These are phyloP conservation scores for Paramarasmius palmivorus DNA, from an alignment of 1,284 basidiomycete genomes.

Conservation along the genomic window DNA sequence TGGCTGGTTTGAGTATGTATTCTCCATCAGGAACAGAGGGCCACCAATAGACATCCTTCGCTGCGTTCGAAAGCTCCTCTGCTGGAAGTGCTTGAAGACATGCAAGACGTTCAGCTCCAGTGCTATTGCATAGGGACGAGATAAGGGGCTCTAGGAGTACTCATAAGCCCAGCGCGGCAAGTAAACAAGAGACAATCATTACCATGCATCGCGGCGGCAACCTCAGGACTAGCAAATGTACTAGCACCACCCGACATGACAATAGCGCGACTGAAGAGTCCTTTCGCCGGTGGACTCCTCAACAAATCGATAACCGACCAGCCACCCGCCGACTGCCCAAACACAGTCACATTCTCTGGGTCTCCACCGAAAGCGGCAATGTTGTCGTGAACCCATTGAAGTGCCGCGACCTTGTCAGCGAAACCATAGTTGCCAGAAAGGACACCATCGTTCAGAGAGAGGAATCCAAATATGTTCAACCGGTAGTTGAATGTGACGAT, in stretches of 20 bases:
- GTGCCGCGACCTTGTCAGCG: constrained; percentile 38
- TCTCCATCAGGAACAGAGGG: too few species aligned
- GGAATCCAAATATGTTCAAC: constrained; percentile 41
- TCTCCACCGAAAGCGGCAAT: constrained; percentile 25
- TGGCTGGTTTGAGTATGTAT: too few species aligned
- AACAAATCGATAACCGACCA: constrained; percentile 13
- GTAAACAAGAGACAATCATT: not conserved
- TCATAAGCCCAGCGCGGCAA: not conserved
- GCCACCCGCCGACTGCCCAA: constrained; percentile 17
- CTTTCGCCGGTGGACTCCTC: constrained; percentile 13
- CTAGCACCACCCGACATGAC: constrained; percentile 10
- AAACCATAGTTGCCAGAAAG: constrained; percentile 44
- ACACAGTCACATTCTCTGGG: constrained; percentile 14
- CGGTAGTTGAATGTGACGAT: constrained; percentile 50
- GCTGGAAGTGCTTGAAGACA: constrained; percentile 22
- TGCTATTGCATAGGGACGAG: constrained; percentile 14
- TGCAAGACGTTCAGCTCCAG: constrained; percentile 16
- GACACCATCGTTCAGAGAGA: constrained; percentile 34
- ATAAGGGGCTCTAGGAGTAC: constrained; percentile 13
- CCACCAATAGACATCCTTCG: too few species aligned
- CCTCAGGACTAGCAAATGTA: constrained; percentile 7
- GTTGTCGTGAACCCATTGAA: constrained; percentile 35
- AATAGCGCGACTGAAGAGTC: constrained; percentile 12
- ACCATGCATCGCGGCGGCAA: not conserved
- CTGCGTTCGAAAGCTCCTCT: constrained; percentile 18